Percentiles rank a stretch among this genome's conserved stretches.
Conservation (phyloP, 2,329 filamentous ascomycete genomes). For the Aureobasidium sp. region DNA sequence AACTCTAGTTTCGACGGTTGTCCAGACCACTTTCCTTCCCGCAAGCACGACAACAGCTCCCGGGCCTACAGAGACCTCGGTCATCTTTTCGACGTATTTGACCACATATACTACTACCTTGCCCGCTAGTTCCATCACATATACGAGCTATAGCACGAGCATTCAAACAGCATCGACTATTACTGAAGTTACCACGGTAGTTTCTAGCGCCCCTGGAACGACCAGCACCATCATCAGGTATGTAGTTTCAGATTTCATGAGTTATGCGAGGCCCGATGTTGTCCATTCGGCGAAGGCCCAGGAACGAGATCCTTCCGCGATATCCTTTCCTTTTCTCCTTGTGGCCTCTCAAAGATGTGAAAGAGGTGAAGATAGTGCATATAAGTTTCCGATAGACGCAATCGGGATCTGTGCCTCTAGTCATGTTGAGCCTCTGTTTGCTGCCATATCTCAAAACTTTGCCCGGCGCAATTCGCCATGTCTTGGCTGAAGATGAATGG, state of each 20-base stretch:
- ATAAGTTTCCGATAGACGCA: too few relatives aligned
- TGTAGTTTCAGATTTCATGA: neutral
- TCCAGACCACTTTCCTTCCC: neutral
- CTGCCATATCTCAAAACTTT: too few relatives aligned
- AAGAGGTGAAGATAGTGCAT: too few relatives aligned
- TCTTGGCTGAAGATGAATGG: neutral
- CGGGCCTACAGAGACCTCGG: neutral
- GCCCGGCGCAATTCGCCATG: too few relatives aligned
- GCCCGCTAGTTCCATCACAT: neutral
- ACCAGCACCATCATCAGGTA: neutral
- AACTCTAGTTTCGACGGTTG: neutral
- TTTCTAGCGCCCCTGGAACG: neutral
- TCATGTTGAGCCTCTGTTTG: too few relatives aligned
- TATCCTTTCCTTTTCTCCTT: too few relatives aligned
- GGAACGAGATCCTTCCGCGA: too few relatives aligned
- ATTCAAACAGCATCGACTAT: neutral
- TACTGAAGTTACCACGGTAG: neutral
- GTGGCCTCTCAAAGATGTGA: too few relatives aligned
- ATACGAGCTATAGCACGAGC: neutral
- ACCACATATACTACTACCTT: neutral
- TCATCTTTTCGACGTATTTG: neutral
- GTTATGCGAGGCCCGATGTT: neutral
- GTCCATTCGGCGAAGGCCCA: too few relatives aligned
- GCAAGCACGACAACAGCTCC: neutral
- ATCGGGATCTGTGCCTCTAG: too few relatives aligned